Evolutionary conservation across 305 asterid genomes (phyloP), one percentile per base, ranked within the genome.

Genomic region (Fraxinus latifolia): DNA sequence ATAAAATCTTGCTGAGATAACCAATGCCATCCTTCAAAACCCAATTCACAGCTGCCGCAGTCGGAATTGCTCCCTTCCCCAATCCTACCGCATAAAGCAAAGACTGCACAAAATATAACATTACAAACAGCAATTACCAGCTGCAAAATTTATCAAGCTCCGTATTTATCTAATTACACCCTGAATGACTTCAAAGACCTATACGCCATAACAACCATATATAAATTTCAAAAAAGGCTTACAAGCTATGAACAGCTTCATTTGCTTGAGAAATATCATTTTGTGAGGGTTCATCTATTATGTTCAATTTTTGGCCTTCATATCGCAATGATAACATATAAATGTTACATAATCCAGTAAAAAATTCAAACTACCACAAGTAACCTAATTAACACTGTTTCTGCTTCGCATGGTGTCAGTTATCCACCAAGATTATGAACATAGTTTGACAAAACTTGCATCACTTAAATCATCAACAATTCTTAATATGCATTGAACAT

Each of bases 1-100:
- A 70, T 81, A 94, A 80, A 83, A 95, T 95, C 94, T 95, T 94
- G 86, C 99, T 93, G 27, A 95, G 85, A 84, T 95, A 95, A 68
- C 99, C 99, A 77, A 95, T 92, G 58, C 99, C 99, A 89, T 95
- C 99, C 91, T 95, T 95, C 75, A 95, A 90, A 65, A 95, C 98
- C 99, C 99, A 95, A 89, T 93, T 95, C 80, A 94, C 87, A 76
- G 98, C 99, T 0, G 99, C 99, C 1, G 98, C 98, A 39, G 97
- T 94, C 77, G 99, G 99, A 89, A 95, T 95, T 55, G 98, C 97
- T 76, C 99, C 99, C 85, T 90, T 94, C 44, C 99, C 98, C 86
- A 95, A 90, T 37, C 99, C 99, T 85, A 95, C 95, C 76, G 99
- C 98, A 85, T 93, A 95, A 78, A 95, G 97, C 93, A 95, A 82